Percentiles rank a stretch among this genome's conserved stretches.
Conservation (phyloP, 352 stramenopile genomes). For the Globisporangium takayamanum region DNA sequence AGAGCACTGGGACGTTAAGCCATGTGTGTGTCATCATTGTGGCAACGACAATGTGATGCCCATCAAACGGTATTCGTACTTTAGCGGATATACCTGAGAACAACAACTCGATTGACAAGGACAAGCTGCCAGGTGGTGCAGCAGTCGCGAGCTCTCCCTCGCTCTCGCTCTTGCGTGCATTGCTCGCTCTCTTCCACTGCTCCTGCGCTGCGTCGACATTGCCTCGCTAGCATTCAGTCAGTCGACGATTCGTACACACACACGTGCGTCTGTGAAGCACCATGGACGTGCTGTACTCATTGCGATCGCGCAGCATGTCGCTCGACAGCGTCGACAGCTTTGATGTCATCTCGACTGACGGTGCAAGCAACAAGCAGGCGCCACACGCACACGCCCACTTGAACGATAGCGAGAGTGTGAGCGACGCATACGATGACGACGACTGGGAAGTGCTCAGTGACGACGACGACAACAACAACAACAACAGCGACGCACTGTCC, state of each 20-base stretch:
- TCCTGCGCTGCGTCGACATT: not conserved
- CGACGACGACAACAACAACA: not conserved
- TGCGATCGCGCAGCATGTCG: conserved; percentile 17
- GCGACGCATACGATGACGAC: conserved; percentile 6
- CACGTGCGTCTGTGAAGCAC: not conserved
- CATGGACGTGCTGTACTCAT: conserved; percentile 11
- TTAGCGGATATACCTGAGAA: not conserved
- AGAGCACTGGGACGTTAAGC: not conserved
- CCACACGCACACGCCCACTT: not conserved
- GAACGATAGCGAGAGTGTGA: conserved; percentile 12
- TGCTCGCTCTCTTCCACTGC: too few relatives aligned
- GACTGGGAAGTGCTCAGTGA: conserved; percentile 46
- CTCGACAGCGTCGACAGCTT: conserved; percentile 32
- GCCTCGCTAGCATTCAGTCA: not conserved
- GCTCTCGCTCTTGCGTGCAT: too few relatives aligned
- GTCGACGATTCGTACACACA: not conserved
- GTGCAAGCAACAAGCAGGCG: conserved; percentile 10
- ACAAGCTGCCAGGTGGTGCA: not conserved
- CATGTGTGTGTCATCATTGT: not conserved
- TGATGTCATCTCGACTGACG: conserved; percentile 20
- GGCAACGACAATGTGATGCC: not conserved
- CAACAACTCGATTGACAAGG: not conserved
- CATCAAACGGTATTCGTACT: not conserved
- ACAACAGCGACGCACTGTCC: not conserved
- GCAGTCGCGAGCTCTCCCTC: not conserved